phyloP scores from a whole-genome alignment of 768 basidiomycete genomes.

The Lactifluus echinatus region DNA sequence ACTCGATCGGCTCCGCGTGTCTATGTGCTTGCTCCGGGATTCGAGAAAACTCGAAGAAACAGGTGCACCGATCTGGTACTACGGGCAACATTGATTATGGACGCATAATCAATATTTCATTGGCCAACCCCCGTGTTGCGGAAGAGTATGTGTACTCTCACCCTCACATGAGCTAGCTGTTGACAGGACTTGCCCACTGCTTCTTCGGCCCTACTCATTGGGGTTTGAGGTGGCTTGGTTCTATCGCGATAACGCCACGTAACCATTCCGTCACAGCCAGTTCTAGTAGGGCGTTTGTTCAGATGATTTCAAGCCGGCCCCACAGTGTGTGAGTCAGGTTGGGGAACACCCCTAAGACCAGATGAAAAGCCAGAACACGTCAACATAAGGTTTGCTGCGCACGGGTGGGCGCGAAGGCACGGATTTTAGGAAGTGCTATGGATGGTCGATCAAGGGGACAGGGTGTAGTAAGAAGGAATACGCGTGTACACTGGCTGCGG shows the following conservation, averaged over 20 bases:
- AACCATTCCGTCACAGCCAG: not conserved
- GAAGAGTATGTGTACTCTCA: too few relatives aligned
- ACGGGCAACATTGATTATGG: too few relatives aligned
- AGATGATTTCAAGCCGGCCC: too few relatives aligned
- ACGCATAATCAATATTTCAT: too few relatives aligned
- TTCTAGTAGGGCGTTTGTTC: too few relatives aligned
- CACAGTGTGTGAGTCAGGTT: not conserved
- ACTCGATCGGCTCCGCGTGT: too few relatives aligned
- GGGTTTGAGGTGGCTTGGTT: too few relatives aligned
- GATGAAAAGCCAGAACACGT: too few relatives aligned
- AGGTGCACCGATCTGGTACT: not conserved
- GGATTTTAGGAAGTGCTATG: not conserved
- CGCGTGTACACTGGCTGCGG: not conserved
- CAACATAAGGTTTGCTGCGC: not conserved
- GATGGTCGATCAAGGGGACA: not conserved
- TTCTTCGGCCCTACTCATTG: not conserved
- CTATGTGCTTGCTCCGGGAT: not conserved
- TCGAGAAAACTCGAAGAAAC: not conserved
- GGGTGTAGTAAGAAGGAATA: not conserved
- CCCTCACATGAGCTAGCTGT: not conserved
- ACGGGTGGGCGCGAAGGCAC: too few relatives aligned
- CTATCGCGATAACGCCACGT: not conserved
- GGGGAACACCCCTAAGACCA: too few relatives aligned
- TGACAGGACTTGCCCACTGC: not conserved
- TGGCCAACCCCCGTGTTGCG: too few relatives aligned